A percentile compares a stretch with the other conserved stretches of the same genome.
phyloP scores from a whole-genome alignment of 805 yeast genomes.

The Clavispora phyllophila region DNA sequence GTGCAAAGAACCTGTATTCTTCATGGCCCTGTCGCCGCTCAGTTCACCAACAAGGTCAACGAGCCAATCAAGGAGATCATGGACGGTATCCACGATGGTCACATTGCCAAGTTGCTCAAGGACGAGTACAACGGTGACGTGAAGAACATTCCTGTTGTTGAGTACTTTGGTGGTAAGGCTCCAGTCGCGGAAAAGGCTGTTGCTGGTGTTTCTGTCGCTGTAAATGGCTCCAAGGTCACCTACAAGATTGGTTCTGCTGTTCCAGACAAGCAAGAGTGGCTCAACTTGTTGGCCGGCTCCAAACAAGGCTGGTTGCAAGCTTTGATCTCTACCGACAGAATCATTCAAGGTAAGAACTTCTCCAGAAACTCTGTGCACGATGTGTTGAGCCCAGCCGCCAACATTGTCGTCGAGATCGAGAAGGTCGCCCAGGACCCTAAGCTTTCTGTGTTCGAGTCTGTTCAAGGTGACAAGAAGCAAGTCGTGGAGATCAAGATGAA shows the following conservation, averaged over 20 bases:
- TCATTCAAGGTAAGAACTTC: constrained; percentile 82
- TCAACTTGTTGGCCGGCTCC: constrained; percentile 73
- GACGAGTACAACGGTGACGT: constrained; percentile 70
- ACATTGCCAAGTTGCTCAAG: constrained; percentile 61
- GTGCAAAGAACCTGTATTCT: constrained; percentile 98
- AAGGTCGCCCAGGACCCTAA: constrained; percentile 51
- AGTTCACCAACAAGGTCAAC: constrained; percentile 76
- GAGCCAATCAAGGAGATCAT: constrained; percentile 91
- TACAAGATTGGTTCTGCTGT: constrained; percentile 35
- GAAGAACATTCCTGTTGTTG: constrained; percentile 77
- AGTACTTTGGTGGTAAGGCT: constrained; percentile 74
- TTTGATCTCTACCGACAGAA: constrained; percentile 67
- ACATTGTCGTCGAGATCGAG: constrained; percentile 56
- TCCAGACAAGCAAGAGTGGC: constrained; percentile 53
- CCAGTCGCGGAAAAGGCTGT: constrained; percentile 28
- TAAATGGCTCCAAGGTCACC: constrained; percentile 23
- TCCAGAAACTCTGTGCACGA: constrained; percentile 74
- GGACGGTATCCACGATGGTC: constrained; percentile 88
- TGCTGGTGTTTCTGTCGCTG: constrained; percentile 32
- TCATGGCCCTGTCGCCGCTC: constrained; percentile 98
- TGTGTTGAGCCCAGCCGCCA: constrained; percentile 68
- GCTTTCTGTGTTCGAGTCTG: constrained; percentile 62
- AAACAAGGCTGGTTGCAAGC: constrained; percentile 87
- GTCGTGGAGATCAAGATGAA: constrained; percentile 59
- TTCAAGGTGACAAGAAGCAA: constrained; percentile 64